These are phyloP conservation scores for Erucastrum elatum DNA, from an alignment of 345 rosid species.

Conservation along the genomic window DNA sequence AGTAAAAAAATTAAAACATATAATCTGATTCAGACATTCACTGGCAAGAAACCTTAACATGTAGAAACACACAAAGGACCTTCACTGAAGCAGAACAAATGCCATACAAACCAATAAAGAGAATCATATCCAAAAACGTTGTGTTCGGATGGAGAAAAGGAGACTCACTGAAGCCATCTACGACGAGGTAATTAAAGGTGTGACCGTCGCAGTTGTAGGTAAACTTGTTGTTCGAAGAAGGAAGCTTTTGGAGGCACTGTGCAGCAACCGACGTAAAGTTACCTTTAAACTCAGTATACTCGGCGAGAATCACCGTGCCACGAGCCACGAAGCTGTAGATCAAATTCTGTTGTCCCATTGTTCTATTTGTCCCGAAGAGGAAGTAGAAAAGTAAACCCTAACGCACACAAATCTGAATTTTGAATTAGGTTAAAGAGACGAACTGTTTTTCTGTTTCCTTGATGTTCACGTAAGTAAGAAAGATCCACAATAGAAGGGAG, in stretches of 20 bases:
- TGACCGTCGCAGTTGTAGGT: conserved; percentile 74
- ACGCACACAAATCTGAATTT: not conserved
- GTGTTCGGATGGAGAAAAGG: not conserved
- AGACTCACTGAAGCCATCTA: conserved; percentile 59
- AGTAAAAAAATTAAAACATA: not conserved
- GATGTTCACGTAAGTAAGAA: conserved; percentile 22
- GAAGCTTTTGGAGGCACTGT: conserved; percentile 73
- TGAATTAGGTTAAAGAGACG: conserved; percentile 9
- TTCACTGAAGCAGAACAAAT: not conserved
- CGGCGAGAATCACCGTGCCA: conserved; percentile 63
- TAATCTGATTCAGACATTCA: too few relatives aligned
- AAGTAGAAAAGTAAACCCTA: conserved; percentile 10
- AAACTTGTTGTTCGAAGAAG: conserved; percentile 63
- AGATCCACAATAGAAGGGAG: conserved; percentile 34
- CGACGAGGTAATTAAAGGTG: conserved; percentile 69
- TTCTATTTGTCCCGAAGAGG: not conserved
- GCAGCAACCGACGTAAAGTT: conserved; percentile 65
- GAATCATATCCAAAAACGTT: not conserved
- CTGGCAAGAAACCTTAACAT: too few relatives aligned
- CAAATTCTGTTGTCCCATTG: conserved; percentile 67
- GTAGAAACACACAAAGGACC: too few relatives aligned
- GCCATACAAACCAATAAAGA: conserved; percentile 3
- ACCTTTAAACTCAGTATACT: conserved; percentile 65
- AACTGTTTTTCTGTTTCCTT: not conserved
- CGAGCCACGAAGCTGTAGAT: conserved; percentile 73